A percentile compares a stretch with the other conserved stretches of the same genome.
Conservation (phyloP, 75 land plant genomes). For the Cunninghamia lanceolata region DNA sequence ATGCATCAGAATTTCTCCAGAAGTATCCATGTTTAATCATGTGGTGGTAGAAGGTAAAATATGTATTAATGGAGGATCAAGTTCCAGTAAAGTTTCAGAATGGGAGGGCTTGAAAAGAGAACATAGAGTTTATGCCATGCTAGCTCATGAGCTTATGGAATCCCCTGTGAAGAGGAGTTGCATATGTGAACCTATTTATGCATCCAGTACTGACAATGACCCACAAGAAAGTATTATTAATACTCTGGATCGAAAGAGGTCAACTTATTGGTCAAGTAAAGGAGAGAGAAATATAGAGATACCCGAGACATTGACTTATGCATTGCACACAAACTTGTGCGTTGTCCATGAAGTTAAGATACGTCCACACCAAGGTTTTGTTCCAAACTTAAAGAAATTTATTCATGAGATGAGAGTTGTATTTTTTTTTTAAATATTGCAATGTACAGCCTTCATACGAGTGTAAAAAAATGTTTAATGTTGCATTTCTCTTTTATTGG, state of each 20-base stretch:
- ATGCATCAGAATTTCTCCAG: conserved; percentile 41
- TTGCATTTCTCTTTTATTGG: background rate
- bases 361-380: conserved; percentile 38
- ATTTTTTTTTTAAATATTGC: background rate
- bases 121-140: conserved; percentile 22
- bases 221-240: conserved; percentile 76
- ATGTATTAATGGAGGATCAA: background rate
- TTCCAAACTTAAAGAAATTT: conserved; percentile 17
- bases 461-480: background rate
- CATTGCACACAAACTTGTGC: conserved; percentile 27
- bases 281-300: conserved; percentile 21
- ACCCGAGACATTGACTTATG: conserved; percentile 45
- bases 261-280: conserved; percentile 52
- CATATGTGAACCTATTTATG: conserved; percentile 52
- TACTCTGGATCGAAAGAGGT: conserved; percentile 53
- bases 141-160: conserved; percentile 26
- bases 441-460: background rate
- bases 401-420: background rate
- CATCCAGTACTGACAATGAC: conserved; percentile 89
- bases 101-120: conserved; percentile 34
- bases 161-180: conserved; percentile 18
- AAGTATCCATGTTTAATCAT: conserved; percentile 17
- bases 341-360: conserved; percentile 42
- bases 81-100: conserved; percentile 17
- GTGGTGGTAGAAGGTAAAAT: conserved; percentile 12